These are phyloP conservation scores for Podaxis carcinomalis DNA, from an alignment of 768 basidiomycete genomes.

Conservation along the genomic window DNA sequence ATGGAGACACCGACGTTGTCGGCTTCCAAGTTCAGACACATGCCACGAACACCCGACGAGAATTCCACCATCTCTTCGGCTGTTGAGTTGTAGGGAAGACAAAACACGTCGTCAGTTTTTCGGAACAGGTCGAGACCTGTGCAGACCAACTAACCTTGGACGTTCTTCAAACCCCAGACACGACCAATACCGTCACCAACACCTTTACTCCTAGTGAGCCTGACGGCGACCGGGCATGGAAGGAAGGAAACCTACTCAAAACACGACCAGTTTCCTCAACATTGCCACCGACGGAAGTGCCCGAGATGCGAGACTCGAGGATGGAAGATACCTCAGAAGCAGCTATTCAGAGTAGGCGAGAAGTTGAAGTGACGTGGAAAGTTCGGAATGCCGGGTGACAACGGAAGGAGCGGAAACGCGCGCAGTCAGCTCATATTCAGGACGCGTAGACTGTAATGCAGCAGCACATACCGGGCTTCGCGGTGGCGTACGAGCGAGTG, in stretches of 20 bases:
- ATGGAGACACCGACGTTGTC: conserved; percentile 99
- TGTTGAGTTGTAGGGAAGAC: conserved; percentile 26
- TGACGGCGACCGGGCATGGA: background rate
- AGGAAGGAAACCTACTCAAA: conserved; percentile 63
- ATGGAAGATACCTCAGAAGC: conserved; percentile 99
- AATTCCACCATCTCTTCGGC: conserved; percentile 99
- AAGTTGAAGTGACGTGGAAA: conserved; percentile 39
- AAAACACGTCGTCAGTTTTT: conserved; percentile 18
- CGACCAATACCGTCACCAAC: conserved; percentile 99
- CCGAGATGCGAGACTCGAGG: conserved; percentile 97
- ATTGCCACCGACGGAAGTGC: conserved; percentile 84
- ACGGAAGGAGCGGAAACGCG: conserved; percentile 20
- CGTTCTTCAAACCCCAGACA: conserved; percentile 98
- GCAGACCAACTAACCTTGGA: conserved; percentile 67
- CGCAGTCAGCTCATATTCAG: conserved; percentile 18
- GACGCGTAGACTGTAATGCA: background rate
- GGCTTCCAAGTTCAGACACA: conserved; percentile 99
- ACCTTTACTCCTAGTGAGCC: conserved; percentile 45
- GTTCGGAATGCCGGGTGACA: conserved; percentile 16
- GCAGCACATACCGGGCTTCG: conserved; percentile 82
- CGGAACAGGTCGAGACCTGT: conserved; percentile 13
- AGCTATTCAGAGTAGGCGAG: conserved; percentile 33
- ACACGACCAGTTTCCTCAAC: conserved; percentile 99
- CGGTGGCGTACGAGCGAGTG: conserved; percentile 92
- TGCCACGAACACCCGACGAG: conserved; percentile 99